Evolutionary conservation across 306 rosid species (phyloP), one percentile per base, ranked within the genome.

Genomic region (Crotalaria pallida): DNA sequence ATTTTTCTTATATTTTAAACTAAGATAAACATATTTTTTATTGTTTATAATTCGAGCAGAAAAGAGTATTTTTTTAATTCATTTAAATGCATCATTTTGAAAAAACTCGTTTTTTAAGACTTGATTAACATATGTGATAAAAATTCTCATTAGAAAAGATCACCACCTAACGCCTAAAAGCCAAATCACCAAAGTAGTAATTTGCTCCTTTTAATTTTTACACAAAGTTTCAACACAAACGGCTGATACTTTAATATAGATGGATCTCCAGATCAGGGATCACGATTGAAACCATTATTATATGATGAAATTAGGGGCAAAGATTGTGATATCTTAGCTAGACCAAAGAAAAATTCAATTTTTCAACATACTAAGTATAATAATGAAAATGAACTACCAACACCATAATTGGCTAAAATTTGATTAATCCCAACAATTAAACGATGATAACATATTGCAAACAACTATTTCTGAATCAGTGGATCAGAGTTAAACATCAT

Each of bases 181-280:
- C 23, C 19, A 45, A 53, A 51, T 51, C 40, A 18, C 2, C n/a
- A n/a, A 34, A 58, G 38, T 18, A 13, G 31, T 6, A 19, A 51
- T 45, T 27, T 19, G 21, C 34, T 62, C 4, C 60, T 55, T 22
- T 15, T 27, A 22, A 41, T 50, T 49, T 57, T 17, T 22, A 40
- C 0, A 58, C 59, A 49, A 70, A 47, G 47, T 73, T 22, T 38
- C 76, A 50, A 12, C 53, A 53, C 65, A 55, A 63, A 69, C 75
- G n/a, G 59, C 53, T 23, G 61, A 51, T 12, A 18, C 11, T 65
- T 51, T 58, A 6, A 23, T 60, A 16, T 2, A 81, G 34, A 78
- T 74, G 58, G 77, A 78, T 78, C 78, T 52, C 29, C 82, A 59
- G 70, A 78, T 72, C 75, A 59, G n/a, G 19, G 33, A 71, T 57